phyloP scores from a whole-genome alignment of 2,329 filamentous ascomycete species.

The Arachnomyces sp. region DNA sequence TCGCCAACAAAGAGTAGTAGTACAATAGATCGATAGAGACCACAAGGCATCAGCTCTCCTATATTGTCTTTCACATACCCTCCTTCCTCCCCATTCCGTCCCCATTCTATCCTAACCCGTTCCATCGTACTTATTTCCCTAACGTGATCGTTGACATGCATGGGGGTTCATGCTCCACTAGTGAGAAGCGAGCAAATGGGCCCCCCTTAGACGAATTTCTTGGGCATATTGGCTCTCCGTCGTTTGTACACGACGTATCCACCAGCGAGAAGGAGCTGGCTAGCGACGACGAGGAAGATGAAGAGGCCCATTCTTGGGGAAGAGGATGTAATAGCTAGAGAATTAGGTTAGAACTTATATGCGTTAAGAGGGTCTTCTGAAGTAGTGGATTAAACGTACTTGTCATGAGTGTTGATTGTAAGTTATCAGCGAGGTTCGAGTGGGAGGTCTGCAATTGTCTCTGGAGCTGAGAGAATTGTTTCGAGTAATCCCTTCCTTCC shows the following conservation, averaged over 20 bases:
- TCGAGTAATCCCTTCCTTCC: constrained; percentile 49
- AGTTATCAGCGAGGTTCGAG: constrained; percentile 41
- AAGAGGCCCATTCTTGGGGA: constrained; percentile 52
- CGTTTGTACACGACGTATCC: constrained; percentile 74
- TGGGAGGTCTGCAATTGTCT: constrained; percentile 47
- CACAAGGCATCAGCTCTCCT: too few species aligned
- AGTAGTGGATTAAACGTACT: constrained; percentile 19
- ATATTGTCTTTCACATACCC: too few species aligned
- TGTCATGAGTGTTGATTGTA: constrained; percentile 46
- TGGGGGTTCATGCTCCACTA: constrained; percentile 4
- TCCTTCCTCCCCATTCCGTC: too few species aligned
- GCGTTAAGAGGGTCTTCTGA: constrained; percentile 38
- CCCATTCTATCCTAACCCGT: too few species aligned
- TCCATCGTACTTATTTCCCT: too few species aligned
- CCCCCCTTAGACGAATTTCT: constrained; percentile 76
- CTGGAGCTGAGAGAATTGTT: constrained; percentile 47
- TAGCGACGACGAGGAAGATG: constrained; percentile 63
- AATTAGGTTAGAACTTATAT: constrained; percentile 13
- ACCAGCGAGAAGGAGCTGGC: constrained; percentile 62
- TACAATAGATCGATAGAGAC: too few species aligned
- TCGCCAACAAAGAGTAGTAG: too few species aligned
- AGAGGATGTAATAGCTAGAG: constrained; percentile 43
- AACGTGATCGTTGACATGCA: too few species aligned
- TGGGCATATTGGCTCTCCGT: constrained; percentile 65
- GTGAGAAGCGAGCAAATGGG: constrained; percentile 4